Conservation (phyloP, 192 early-diverging fungal species). For the Dissophora ornata region DNA sequence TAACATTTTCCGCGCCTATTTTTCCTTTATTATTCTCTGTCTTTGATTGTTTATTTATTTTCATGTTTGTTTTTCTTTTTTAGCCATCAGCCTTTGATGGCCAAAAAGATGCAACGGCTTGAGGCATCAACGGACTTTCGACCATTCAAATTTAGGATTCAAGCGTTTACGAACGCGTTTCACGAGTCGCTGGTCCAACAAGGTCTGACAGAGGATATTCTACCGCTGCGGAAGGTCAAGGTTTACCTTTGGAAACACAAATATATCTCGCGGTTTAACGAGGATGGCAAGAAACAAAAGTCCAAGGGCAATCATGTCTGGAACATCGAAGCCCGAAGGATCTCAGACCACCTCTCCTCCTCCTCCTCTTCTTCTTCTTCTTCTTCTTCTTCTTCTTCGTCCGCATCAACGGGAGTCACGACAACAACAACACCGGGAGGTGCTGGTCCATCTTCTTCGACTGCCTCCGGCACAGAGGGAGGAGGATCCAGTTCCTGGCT, state of each 20-base stretch:
- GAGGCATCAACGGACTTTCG: slow-evolving; percentile 77
- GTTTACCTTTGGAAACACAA: slow-evolving; percentile 78
- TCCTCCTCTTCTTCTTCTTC: slow-evolving; percentile 4
- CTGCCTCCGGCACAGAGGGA: no score
- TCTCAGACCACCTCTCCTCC: slow-evolving; percentile 30
- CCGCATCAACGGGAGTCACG: no score
- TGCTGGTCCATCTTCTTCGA: slow-evolving; percentile 3
- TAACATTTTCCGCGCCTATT: no score
- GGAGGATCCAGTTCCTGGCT: background rate
- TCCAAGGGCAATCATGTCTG: slow-evolving; percentile 84
- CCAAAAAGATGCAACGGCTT: slow-evolving; percentile 79
- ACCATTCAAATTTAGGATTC: slow-evolving; percentile 84
- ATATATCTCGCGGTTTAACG: slow-evolving; percentile 84
- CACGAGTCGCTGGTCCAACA: slow-evolving; percentile 71
- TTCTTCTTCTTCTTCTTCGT: slow-evolving; percentile 35
- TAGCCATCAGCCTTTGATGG: slow-evolving; percentile 81
- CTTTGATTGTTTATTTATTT: background rate
- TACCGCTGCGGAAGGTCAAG: slow-evolving; percentile 74
- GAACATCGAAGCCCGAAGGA: slow-evolving; percentile 85
- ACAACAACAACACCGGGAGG: background rate
- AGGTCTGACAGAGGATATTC: slow-evolving; percentile 71
- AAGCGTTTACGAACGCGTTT: slow-evolving; percentile 82
- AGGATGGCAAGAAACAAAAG: slow-evolving; percentile 83
- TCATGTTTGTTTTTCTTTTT: background rate
- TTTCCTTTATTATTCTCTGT: no score